These are phyloP conservation scores for Bothriochloa decipiens DNA, from an alignment of 176 grass and related monocot genomes.

Conservation along the genomic window DNA sequence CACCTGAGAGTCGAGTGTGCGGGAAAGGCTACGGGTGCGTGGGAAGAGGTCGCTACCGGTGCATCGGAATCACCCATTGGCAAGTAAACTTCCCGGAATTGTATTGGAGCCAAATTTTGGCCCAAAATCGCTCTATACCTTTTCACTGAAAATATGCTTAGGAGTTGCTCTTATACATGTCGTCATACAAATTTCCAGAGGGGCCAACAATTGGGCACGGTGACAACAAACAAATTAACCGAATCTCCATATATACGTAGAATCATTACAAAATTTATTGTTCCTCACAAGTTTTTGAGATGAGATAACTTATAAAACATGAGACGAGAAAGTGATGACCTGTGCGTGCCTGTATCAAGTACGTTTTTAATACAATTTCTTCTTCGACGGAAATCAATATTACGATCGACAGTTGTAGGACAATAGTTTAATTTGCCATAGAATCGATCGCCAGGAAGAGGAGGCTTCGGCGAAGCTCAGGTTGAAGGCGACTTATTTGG, in stretches of 20 bases:
- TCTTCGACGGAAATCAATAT: neutral
- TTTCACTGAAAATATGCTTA: no score
- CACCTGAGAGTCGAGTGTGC: no score
- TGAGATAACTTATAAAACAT: neutral
- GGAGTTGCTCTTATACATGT: no score
- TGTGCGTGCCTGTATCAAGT: neutral
- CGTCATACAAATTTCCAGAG: neutral
- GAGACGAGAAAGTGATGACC: conserved; percentile 2
- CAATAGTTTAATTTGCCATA: neutral
- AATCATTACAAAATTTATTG: neutral
- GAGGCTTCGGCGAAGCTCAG: conserved; percentile 41
- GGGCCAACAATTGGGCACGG: conserved; percentile 1
- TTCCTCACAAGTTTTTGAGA: neutral
- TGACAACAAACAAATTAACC: neutral
- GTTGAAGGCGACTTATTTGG: conserved; percentile 29
- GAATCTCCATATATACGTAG: neutral
- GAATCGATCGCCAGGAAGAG: conserved; percentile 14
- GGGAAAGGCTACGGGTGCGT: no score
- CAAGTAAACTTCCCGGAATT: no score
- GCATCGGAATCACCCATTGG: no score
- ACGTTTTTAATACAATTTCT: neutral
- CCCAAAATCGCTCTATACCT: no score
- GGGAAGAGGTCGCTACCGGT: no score
- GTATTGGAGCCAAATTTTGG: neutral
- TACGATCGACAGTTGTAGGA: neutral